A percentile compares a stretch with the other conserved stretches of the same genome.
Conservation (phyloP, 2,329 filamentous ascomycete genomes). For the Pseudovirgaria hyperparasitica region DNA sequence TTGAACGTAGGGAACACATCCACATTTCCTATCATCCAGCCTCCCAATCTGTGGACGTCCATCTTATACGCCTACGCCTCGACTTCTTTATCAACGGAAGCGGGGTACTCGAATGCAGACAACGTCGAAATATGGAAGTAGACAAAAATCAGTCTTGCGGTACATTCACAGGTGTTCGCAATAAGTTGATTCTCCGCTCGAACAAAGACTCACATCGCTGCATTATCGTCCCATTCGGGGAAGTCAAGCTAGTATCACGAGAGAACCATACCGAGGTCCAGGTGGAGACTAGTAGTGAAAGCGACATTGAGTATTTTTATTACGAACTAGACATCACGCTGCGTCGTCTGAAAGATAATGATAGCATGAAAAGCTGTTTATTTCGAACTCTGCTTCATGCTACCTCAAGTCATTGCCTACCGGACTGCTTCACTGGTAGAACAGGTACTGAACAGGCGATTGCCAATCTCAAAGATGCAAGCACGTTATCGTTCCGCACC, state of each 20-base stretch:
- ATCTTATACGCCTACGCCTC: slow-evolving; percentile 36
- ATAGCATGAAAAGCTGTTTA: slow-evolving; percentile 39
- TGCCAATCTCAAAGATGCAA: slow-evolving; percentile 34
- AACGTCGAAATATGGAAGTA: slow-evolving; percentile 41
- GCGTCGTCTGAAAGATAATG: slow-evolving; percentile 38
- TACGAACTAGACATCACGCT: slow-evolving; percentile 37
- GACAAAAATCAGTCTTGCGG: slow-evolving; percentile 41
- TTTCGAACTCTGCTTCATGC: slow-evolving; percentile 40
- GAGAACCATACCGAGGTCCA: not conserved
- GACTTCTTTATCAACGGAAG: slow-evolving; percentile 29
- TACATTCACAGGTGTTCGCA: slow-evolving; percentile 36
- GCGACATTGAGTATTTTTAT: slow-evolving; percentile 1
- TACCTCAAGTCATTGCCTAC: slow-evolving; percentile 39
- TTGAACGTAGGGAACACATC: no score
- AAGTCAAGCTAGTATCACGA: not conserved
- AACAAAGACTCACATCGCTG: not conserved
- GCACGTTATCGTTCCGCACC: slow-evolving; percentile 33
- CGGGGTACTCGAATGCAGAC: slow-evolving; percentile 23
- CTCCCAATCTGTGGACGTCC: no score
- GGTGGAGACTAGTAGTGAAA: not conserved
- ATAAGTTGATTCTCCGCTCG: slow-evolving; percentile 35
- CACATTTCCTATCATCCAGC: no score
- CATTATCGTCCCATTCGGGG: slow-evolving; percentile 4
- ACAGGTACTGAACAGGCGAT: slow-evolving; percentile 46
- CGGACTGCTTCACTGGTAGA: slow-evolving; percentile 33